Conservation (phyloP, 148 eudicot species). For the Selenicereus undatus region DNA sequence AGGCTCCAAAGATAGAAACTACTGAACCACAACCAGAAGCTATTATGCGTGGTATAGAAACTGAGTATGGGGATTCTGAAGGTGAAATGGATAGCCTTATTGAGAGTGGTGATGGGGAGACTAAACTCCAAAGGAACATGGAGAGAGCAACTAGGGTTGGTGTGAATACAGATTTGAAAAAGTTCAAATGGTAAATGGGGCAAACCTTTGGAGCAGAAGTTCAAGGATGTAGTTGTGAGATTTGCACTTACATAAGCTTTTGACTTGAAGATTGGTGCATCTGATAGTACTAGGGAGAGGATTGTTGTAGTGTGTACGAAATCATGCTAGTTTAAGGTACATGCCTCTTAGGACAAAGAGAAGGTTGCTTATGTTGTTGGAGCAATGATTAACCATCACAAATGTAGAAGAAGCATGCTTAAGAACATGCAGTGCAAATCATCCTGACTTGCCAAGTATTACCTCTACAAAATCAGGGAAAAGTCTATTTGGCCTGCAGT, state of each 20-base stretch:
- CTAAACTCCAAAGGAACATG: not conserved
- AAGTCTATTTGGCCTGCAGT: not conserved
- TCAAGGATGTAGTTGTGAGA: not conserved
- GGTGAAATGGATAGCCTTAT: too few species aligned
- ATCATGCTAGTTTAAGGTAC: not conserved
- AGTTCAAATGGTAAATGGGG: not conserved
- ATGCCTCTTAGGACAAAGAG: too few species aligned
- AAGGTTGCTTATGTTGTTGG: not conserved
- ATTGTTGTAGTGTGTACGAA: not conserved
- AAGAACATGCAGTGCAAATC: not conserved
- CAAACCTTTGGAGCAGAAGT: not conserved
- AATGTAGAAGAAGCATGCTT: not conserved
- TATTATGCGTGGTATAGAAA: too few species aligned
- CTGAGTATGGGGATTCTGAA: too few species aligned
- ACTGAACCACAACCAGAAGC: too few species aligned
- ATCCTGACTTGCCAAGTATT: not conserved
- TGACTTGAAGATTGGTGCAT: too few species aligned
- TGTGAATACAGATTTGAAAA: not conserved
- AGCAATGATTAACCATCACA: not conserved
- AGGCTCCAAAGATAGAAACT: too few species aligned
- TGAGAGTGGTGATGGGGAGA: too few species aligned
- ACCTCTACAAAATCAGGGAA: not conserved
- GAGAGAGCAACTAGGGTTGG: not conserved
- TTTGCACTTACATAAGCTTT: not conserved
- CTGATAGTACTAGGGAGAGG: not conserved